Conservation (phyloP, 73 alveolate genomes). For the Paramecium primaurelia region DNA sequence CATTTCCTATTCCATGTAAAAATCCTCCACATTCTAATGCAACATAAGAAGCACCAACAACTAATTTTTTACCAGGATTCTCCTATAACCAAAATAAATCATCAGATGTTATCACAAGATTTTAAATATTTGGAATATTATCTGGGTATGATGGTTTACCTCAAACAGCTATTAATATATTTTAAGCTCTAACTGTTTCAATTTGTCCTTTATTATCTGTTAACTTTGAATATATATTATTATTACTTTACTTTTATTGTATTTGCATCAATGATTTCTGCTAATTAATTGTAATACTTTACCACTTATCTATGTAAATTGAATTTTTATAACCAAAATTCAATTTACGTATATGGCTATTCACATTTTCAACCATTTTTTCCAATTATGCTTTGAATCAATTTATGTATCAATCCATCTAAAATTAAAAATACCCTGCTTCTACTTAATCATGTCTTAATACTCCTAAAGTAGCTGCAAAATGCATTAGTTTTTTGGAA, state of each 20-base stretch:
- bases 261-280: constrained; percentile 91
- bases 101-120: constrained; percentile 66
- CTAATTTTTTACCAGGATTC: constrained; percentile 90
- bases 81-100: constrained; percentile 86
- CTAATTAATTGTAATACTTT: constrained; percentile 90
- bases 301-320: constrained; percentile 74
- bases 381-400: constrained; percentile 83
- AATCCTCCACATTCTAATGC: constrained; percentile 97
- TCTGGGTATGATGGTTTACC: constrained; percentile 49
- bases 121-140: constrained; percentile 31
- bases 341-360: constrained; percentile 82
- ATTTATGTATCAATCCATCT: constrained; percentile 61
- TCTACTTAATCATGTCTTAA: constrained; percentile 69
- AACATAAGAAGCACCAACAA: constrained; percentile 98
- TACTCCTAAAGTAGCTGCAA: constrained; percentile 92
- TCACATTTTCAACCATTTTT: constrained; percentile 82
- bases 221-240: not conserved
- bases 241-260: constrained; percentile 69
- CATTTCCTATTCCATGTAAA: constrained; percentile 91
- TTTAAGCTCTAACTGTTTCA: constrained; percentile 42
- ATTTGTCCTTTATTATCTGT: constrained; percentile 25
- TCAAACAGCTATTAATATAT: constrained; percentile 40
- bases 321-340: constrained; percentile 91
- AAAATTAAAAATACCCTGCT: constrained; percentile 68
- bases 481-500: constrained; percentile 99